Base-by-base conservation (phyloP, 2,329 filamentous ascomycete species). In the Nigrospora oryzae region DNA sequence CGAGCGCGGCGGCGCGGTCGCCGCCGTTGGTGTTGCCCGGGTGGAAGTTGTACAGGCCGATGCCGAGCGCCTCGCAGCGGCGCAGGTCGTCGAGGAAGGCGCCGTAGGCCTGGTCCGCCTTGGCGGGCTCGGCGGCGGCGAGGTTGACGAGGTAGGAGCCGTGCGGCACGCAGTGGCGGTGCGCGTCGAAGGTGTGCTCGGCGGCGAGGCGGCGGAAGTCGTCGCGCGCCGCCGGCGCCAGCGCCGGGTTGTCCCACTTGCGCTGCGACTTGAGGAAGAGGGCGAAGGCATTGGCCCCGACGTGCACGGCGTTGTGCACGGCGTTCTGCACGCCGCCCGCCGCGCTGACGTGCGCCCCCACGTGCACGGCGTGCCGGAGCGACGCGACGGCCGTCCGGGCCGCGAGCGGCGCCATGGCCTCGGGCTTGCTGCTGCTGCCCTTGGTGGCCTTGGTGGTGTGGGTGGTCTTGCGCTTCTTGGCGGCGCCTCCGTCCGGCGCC, bases 61-160 rank as follows among this genome's bases (percentile, higher is more conserved):
- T 95, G 1, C 89, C 89, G 1, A 98, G 78, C 38, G 76, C 74
- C 58, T 95, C 86, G 63, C 93, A 97, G 11, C 93, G 81, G 42
- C 79, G 70, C 1, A 98, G 73, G 62, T 98, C 93, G 56, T 98
- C 90, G 14, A 95, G 59, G 63, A 98, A 98, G 46, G 81, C 79
- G 35, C 71, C 75, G 60, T 95, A 96, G 1, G 90, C 90, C 68
- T 97, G 89, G 42, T 81, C 75, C 2, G 89, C 87, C 62, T 95
- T 94, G 35, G 74, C 75, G 23, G 77, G 63, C 57, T 97, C 90
- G 5, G 81, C 75, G 58, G 95, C 89, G 1, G 93, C 93, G 6
- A 98, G 79, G 60, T 98, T 98, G 58, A 98, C 89, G 8, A 98
- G 83, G 63, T 98, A 98, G 1, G 88, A 95, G 32, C 93, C 93